Base-by-base conservation (phyloP, 495 filamentous ascomycete genomes). In the Physcia stellaris region DNA sequence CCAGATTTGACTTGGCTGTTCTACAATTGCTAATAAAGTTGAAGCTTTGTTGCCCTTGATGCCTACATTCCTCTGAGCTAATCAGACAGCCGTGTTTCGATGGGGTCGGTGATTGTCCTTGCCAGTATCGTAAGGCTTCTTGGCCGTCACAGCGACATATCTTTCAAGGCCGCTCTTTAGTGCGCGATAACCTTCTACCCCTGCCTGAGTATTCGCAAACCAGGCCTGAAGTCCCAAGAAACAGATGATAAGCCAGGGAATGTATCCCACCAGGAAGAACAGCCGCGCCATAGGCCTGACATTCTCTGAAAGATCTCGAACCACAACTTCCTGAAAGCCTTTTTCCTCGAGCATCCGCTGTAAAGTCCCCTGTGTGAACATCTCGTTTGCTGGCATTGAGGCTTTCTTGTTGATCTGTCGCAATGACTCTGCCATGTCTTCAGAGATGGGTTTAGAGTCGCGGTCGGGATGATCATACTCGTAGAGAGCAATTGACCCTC, bases 191-290 rank as follows among this genome's bases (percentile, higher is more conserved):
- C 48, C 48, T 41, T 57, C 52, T 12, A 64, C 56, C 9, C 61
- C 63, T 13, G 66, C 63, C 29, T 67, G 55, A 6, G 63, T 63
- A 42, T 72, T 72, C 29, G 62, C 53, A 35, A 69, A 71, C 18
- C 49, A 55, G 7, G 49, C 27, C 45, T 72, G 58, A 15, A 73
- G 46, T 2, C 55, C 54, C 12, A 75, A 45, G 4, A 71, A 40
- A 30, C 41, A 50, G 35, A 75, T 52, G 32, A 74, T 52, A 2
- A 70, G 41, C 44, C 61, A 73, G 4, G 71, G 70, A n/a, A 77
- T 46, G 32, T 58, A 57, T 2, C 61, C 71, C 13, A 75, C 40
- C 12, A 67, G 17, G 41, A 53, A 72, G 52, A 75, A 71, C 1
- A 74, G 37, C 16, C 67, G 42, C 43, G 57, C 51, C 63, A 73